Evolutionary conservation across 129 eudicot species (phyloP).

Genomic region (Escallonia herrerae): DNA sequence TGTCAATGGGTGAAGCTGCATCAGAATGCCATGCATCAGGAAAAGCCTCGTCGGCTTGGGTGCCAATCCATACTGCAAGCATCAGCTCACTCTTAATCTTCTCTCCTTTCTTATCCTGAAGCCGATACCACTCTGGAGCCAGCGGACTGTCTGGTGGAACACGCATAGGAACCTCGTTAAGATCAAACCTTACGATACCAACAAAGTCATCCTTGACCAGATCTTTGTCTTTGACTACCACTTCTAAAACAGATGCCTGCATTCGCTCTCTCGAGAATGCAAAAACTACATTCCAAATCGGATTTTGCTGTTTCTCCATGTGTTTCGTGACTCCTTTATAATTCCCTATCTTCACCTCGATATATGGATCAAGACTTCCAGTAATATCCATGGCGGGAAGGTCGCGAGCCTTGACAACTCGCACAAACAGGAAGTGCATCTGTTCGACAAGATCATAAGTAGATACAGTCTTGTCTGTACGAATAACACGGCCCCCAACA

Average conservation of each 20-base stretch:
- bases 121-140: slow-evolving; percentile 95
- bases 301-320: slow-evolving; percentile 84
- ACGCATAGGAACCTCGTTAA: slow-evolving; percentile 81
- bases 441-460: slow-evolving; percentile 92
- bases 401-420: slow-evolving; percentile 96
- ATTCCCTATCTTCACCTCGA: slow-evolving; percentile 86
- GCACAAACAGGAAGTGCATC: slow-evolving; percentile 89
- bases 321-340: slow-evolving; percentile 89
- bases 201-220: slow-evolving; percentile 86
- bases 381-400: slow-evolving; percentile 93
- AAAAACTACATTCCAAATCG: slow-evolving; percentile 83
- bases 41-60: slow-evolving; percentile 92
- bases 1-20: slow-evolving; percentile 77
- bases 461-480: slow-evolving; percentile 52
- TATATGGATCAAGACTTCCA: slow-evolving; percentile 91
- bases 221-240: slow-evolving; percentile 87
- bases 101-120: slow-evolving; percentile 78
- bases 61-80: slow-evolving; percentile 99
- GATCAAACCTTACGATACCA: slow-evolving; percentile 79
- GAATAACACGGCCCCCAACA: slow-evolving; percentile 86
- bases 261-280: slow-evolving; percentile 87
- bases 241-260: slow-evolving; percentile 90
- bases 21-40: slow-evolving; percentile 98
- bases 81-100: slow-evolving; percentile 88
- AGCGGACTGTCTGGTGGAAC: slow-evolving; percentile 98